Conservation (phyloP, 2,329 filamentous ascomycete genomes). For the Zalaria sp. region DNA sequence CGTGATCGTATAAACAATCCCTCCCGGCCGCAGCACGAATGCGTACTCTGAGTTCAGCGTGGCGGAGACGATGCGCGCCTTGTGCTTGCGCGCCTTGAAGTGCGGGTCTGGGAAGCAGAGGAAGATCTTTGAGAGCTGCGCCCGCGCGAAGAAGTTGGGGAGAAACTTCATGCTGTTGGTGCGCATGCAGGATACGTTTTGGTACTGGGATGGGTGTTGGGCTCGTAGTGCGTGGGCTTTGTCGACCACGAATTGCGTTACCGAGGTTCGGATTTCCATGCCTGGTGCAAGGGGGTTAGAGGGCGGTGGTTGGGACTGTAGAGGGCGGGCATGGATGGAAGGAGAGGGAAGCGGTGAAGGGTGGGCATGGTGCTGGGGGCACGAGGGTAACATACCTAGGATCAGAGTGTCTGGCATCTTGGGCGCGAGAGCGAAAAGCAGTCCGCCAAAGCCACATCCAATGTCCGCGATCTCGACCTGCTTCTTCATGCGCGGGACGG, state of each 20-base stretch:
- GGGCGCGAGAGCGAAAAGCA: constrained; percentile 74
- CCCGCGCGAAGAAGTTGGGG: constrained; percentile 85
- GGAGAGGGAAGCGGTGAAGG: too few species aligned
- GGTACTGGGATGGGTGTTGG: constrained; percentile 36
- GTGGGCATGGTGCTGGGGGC: too few species aligned
- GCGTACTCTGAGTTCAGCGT: constrained; percentile 90
- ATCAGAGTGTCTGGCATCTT: constrained; percentile 69
- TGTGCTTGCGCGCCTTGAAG: constrained; percentile 96
- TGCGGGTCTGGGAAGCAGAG: constrained; percentile 98
- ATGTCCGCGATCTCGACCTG: constrained; percentile 90
- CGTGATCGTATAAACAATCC: constrained; percentile 88
- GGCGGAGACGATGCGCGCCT: constrained; percentile 81
- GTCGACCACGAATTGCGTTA: constrained; percentile 81
- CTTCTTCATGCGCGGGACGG: constrained; percentile 36
- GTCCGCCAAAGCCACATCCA: constrained; percentile 87
- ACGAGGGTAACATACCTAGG: constrained; percentile 44
- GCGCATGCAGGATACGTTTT: constrained; percentile 79
- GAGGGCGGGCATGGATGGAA: too few species aligned
- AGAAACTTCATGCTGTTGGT: constrained; percentile 99
- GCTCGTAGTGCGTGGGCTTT: constrained; percentile 67
- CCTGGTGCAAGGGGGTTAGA: constrained; percentile 32
- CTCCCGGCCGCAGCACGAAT: constrained; percentile 68
- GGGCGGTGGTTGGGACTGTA: too few species aligned
- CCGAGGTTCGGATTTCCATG: constrained; percentile 82
- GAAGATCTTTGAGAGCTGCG: constrained; percentile 80